Evolutionary conservation across 371 early-diverging fungal species (phyloP).

Genomic region (Thermomucor indicae-seudaticae): DNA sequence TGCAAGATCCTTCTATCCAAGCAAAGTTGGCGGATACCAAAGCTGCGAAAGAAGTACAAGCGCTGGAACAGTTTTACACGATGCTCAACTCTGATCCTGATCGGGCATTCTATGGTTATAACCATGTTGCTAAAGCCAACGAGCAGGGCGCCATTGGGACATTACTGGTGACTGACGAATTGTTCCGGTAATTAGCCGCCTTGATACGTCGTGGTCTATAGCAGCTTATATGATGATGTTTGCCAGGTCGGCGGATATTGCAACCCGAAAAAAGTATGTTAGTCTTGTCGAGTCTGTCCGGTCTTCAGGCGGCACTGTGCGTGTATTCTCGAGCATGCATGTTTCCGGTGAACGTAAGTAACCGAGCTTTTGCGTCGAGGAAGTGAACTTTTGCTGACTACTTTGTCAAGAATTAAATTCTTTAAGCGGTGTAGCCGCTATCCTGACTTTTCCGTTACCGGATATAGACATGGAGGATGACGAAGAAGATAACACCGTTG

Average conservation of each 20-base stretch:
- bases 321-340: constrained; percentile 89
- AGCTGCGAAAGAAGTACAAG: constrained; percentile 81
- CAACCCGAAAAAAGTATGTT: constrained; percentile 80
- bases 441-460: constrained; percentile 78
- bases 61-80: constrained; percentile 81
- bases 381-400: not conserved
- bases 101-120: constrained; percentile 88
- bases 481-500: constrained; percentile 13
- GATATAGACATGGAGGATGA: constrained; percentile 63
- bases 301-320: constrained; percentile 73
- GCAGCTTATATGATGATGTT: too few species aligned
- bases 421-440: constrained; percentile 93
- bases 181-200: constrained; percentile 75
- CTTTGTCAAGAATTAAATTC: constrained; percentile 69
- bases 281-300: constrained; percentile 80
- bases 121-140: constrained; percentile 81
- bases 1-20: constrained; percentile 83
- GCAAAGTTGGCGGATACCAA: constrained; percentile 88
- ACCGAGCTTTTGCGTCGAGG: not conserved
- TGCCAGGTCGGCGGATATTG: constrained; percentile 83
- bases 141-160: constrained; percentile 84
- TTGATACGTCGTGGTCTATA: too few species aligned
- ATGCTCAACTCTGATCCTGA: constrained; percentile 89
- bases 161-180: constrained; percentile 84
- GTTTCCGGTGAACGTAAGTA: constrained; percentile 91